Conservation (phyloP, 2,329 filamentous ascomycete species). For the Talaromyces amestolkiae region DNA sequence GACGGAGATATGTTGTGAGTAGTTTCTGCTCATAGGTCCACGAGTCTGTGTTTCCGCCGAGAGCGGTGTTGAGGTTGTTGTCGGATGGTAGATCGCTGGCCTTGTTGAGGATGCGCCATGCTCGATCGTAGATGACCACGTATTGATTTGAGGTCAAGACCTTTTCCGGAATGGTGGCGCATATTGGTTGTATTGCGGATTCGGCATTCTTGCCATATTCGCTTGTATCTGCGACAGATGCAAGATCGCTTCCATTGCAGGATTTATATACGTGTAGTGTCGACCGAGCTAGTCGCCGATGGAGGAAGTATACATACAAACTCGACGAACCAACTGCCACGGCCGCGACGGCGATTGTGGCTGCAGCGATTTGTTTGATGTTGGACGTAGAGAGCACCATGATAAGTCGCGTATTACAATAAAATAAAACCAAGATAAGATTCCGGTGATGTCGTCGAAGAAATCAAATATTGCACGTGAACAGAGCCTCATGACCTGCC, state of each 20-base stretch:
- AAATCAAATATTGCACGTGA: neutral
- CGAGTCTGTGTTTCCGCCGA: neutral
- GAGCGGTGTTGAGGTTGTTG: neutral
- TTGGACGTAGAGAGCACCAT: neutral
- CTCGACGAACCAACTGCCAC: neutral
- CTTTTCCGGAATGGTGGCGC: neutral
- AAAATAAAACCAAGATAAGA: neutral
- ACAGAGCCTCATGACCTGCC: neutral
- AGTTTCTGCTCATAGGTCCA: constrained; percentile 22
- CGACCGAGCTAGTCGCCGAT: neutral
- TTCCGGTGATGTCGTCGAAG: neutral
- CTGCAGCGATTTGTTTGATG: neutral
- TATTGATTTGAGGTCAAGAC: constrained; percentile 11
- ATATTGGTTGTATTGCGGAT: neutral
- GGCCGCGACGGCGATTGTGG: neutral
- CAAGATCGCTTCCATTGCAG: neutral
- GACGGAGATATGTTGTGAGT: constrained; percentile 31
- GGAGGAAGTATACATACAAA: constrained; percentile 5
- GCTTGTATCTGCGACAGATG: neutral
- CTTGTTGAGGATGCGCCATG: constrained; percentile 1
- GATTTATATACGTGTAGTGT: constrained; percentile 6
- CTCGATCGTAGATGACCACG: constrained; percentile 10
- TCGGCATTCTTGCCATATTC: neutral
- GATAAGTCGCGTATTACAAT: neutral
- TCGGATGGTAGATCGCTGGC: neutral